Evolutionary conservation across 2,329 filamentous ascomycete genomes (phyloP).

Genomic region (Juglanconis juglandina): DNA sequence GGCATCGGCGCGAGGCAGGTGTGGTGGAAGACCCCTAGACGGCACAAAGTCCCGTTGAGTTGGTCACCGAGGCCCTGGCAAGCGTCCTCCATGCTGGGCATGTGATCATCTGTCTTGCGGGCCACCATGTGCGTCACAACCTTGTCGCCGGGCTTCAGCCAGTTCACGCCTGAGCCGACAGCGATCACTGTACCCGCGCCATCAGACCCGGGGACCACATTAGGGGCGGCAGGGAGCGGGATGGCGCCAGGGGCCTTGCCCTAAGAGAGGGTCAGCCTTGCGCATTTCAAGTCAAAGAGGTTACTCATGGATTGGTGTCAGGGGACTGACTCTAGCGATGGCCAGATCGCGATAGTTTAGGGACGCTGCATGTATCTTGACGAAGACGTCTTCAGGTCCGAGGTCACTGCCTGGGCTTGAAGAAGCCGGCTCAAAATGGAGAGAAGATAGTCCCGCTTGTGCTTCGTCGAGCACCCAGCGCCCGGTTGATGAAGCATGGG

Average conservation of each 20-base stretch:
- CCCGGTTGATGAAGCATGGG: background rate
- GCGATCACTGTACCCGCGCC: constrained; percentile 42
- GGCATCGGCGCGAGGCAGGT: constrained; percentile 54
- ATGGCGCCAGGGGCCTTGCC: constrained; percentile 5
- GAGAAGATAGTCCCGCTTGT: constrained; percentile 9
- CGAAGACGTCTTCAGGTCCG: constrained; percentile 57
- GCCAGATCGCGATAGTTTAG: constrained; percentile 48
- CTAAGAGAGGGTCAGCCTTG: constrained; percentile 20
- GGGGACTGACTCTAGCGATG: constrained; percentile 31
- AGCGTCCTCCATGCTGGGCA: constrained; percentile 22
- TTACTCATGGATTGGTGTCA: background rate
- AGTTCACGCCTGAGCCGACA: constrained; percentile 49
- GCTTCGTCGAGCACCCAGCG: constrained; percentile 11
- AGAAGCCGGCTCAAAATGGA: background rate
- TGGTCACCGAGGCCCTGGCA: constrained; percentile 52
- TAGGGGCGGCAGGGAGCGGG: constrained; percentile 16
- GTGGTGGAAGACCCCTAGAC: constrained; percentile 57
- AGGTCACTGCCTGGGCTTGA: constrained; percentile 30
- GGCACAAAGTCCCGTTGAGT: constrained; percentile 54
- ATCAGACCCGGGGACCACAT: constrained; percentile 34
- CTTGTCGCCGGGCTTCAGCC: constrained; percentile 49
- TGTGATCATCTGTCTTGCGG: constrained; percentile 15
- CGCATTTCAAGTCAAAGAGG: constrained; percentile 14
- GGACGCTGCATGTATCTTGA: constrained; percentile 50
- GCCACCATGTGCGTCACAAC: constrained; percentile 48